phyloP scores from a whole-genome alignment of 2,329 filamentous ascomycete genomes.

The Tolypocladium amazonense region DNA sequence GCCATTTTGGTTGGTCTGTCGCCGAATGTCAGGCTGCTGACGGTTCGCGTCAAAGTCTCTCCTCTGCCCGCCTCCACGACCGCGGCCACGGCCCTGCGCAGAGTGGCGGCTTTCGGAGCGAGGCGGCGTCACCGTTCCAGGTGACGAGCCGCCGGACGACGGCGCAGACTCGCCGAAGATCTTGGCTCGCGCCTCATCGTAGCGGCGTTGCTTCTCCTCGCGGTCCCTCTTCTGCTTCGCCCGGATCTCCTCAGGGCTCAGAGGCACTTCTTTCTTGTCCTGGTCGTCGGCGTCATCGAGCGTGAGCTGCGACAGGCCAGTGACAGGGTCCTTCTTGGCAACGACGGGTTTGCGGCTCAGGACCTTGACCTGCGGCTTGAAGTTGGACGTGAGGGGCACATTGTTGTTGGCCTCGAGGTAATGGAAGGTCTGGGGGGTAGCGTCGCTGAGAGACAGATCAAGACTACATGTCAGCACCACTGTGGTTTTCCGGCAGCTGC shows the following conservation, averaged over 20 bases:
- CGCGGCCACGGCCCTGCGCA: slow-evolving; percentile 35
- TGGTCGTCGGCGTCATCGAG: slow-evolving; percentile 47
- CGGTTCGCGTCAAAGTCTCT: slow-evolving; percentile 8
- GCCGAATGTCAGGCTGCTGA: slow-evolving; percentile 5
- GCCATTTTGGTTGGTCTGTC: slow-evolving; percentile 13
- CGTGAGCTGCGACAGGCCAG: slow-evolving; percentile 34
- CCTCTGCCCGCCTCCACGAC: slow-evolving; percentile 25
- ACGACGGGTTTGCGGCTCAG: slow-evolving; percentile 71
- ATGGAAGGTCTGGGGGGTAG: slow-evolving; percentile 60
- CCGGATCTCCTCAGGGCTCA: slow-evolving; percentile 66
- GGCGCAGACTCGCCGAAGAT: slow-evolving; percentile 61
- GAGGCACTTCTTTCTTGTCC: slow-evolving; percentile 50
- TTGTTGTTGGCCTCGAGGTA: slow-evolving; percentile 58
- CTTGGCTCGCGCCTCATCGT: slow-evolving; percentile 79
- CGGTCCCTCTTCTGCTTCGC: slow-evolving; percentile 67
- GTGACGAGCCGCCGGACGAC: slow-evolving; percentile 49
- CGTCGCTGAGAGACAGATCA: slow-evolving; percentile 44
- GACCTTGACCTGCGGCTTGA: slow-evolving; percentile 75
- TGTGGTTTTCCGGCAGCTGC: background rate
- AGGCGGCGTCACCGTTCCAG: slow-evolving; percentile 50
- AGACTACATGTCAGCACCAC: slow-evolving; percentile 1
- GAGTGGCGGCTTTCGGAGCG: slow-evolving; percentile 20
- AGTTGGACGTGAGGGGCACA: slow-evolving; percentile 52
- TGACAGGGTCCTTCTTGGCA: slow-evolving; percentile 44
- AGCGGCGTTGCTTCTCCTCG: slow-evolving; percentile 83